Percentiles rank a stretch among this genome's conserved stretches.
phyloP scores from a whole-genome alignment of 1,284 basidiomycete genomes.

The Cryptococcus sp. region DNA sequence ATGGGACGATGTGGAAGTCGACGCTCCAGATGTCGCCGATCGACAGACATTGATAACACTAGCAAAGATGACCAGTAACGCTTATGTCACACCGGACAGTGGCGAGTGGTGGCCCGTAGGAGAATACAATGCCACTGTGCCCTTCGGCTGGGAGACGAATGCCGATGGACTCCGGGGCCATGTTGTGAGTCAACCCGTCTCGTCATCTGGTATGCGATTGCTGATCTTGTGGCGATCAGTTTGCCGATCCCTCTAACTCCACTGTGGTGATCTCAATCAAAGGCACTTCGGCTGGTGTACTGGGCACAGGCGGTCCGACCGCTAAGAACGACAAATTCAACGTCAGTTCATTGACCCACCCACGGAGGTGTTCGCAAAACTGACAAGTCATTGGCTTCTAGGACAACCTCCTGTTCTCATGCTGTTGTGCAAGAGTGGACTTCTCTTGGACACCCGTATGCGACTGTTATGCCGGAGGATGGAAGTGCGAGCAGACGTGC shows the following conservation, averaged over 20 bases:
- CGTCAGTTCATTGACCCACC: constrained; percentile 40
- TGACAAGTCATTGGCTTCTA: constrained; percentile 17
- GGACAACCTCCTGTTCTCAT: constrained; percentile 96
- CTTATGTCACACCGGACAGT: constrained; percentile 69
- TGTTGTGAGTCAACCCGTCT: constrained; percentile 55
- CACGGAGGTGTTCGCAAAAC: background rate
- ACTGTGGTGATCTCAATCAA: constrained; percentile 91
- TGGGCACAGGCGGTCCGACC: constrained; percentile 83
- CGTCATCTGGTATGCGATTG: background rate
- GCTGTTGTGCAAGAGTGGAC: constrained; percentile 92
- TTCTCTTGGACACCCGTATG: constrained; percentile 97
- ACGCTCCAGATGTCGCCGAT: constrained; percentile 65
- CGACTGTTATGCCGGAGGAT: constrained; percentile 79
- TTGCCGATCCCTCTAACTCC: constrained; percentile 77
- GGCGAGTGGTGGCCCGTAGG: constrained; percentile 74
- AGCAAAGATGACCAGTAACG: constrained; percentile 93
- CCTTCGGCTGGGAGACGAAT: constrained; percentile 89
- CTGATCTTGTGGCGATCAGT: constrained; percentile 48
- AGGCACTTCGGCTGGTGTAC: constrained; percentile 79
- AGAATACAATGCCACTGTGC: constrained; percentile 68
- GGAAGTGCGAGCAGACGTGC: constrained; percentile 82
- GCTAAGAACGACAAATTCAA: constrained; percentile 89
- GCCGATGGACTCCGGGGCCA: constrained; percentile 88
- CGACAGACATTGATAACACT: constrained; percentile 76
- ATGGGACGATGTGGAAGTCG: constrained; percentile 59